Conservation (phyloP, 768 basidiomycete species). For the Boletus patriciae region DNA sequence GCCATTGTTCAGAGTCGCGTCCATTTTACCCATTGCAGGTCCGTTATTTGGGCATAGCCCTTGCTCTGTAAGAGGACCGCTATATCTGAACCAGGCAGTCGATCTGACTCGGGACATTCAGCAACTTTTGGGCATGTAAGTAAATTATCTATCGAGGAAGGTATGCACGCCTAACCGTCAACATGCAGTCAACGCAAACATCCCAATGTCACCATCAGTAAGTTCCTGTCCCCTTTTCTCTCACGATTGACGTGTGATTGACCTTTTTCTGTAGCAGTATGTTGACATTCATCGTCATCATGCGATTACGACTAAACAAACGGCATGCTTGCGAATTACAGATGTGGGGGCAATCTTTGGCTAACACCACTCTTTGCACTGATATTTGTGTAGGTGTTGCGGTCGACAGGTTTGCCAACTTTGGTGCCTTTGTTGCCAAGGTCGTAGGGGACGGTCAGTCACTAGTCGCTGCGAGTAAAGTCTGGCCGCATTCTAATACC, state of each 20-base stretch:
- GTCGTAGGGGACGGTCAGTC: slow-evolving; percentile 14
- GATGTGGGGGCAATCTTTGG: slow-evolving; percentile 4
- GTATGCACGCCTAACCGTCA: neutral
- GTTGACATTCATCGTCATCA: neutral
- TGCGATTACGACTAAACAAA: neutral
- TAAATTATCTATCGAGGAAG: neutral
- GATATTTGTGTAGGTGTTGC: slow-evolving; percentile 7
- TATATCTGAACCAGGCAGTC: neutral
- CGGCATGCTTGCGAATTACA: neutral
- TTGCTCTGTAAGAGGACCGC: slow-evolving; percentile 13
- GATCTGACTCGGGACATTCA: neutral
- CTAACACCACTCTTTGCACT: neutral
- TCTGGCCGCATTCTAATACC: neutral
- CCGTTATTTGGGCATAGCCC: slow-evolving; percentile 18
- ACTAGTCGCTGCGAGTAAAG: neutral
- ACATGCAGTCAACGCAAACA: slow-evolving; percentile 16
- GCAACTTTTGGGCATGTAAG: slow-evolving; percentile 19
- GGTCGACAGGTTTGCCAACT: slow-evolving; percentile 11
- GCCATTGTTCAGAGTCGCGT: neutral
- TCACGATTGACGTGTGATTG: neutral
- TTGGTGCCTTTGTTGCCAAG: slow-evolving; percentile 10
- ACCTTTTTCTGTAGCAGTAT: slow-evolving; percentile 6
- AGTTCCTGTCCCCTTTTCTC: neutral
- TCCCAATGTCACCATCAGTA: slow-evolving; percentile 17
- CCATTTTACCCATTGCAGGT: slow-evolving; percentile 1